These are phyloP conservation scores for Suillus occidentalis DNA, from an alignment of 768 basidiomycete genomes.

Conservation along the genomic window DNA sequence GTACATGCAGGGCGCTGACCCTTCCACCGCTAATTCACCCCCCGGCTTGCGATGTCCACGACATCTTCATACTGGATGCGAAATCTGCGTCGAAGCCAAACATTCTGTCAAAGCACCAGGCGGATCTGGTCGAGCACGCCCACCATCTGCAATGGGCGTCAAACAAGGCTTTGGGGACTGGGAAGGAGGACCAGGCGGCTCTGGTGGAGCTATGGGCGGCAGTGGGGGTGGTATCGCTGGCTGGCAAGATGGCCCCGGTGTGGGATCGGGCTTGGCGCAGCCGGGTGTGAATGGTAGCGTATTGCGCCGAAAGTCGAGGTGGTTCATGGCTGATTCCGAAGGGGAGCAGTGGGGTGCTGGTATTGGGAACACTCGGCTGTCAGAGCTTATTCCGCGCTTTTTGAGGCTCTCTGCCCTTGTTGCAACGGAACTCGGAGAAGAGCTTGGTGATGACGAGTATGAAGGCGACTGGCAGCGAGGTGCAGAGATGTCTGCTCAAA, in stretches of 20 bases:
- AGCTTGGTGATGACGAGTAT: conserved; percentile 59
- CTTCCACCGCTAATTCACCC: conserved; percentile 59
- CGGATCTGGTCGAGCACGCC: conserved; percentile 23
- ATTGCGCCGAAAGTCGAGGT: conserved; percentile 49
- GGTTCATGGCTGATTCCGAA: conserved; percentile 23
- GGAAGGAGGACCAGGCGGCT: conserved; percentile 26
- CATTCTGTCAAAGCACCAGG: conserved; percentile 28
- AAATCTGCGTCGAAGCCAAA: conserved; percentile 73
- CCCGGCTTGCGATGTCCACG: conserved; percentile 68
- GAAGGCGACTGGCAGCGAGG: conserved; percentile 30
- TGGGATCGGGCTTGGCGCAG: conserved; percentile 67
- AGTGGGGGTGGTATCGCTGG: conserved; percentile 57
- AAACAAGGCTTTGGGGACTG: conserved; percentile 16
- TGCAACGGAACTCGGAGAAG: conserved; percentile 73
- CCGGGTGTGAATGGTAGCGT: conserved; percentile 57
- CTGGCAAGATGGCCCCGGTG: conserved; percentile 74
- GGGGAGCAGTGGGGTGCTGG: conserved; percentile 34
- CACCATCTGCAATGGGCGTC: background rate
- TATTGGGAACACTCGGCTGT: conserved; percentile 62
- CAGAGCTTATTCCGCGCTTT: conserved; percentile 69
- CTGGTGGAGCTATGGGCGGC: conserved; percentile 27
- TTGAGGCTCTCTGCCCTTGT: conserved; percentile 76
- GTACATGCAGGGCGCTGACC: conserved; percentile 64
- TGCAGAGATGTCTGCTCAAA: conserved; percentile 14
- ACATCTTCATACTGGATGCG: conserved; percentile 71